Base-by-base conservation (phyloP, 2,329 filamentous ascomycete species). In the Rachicladosporium sp. region DNA sequence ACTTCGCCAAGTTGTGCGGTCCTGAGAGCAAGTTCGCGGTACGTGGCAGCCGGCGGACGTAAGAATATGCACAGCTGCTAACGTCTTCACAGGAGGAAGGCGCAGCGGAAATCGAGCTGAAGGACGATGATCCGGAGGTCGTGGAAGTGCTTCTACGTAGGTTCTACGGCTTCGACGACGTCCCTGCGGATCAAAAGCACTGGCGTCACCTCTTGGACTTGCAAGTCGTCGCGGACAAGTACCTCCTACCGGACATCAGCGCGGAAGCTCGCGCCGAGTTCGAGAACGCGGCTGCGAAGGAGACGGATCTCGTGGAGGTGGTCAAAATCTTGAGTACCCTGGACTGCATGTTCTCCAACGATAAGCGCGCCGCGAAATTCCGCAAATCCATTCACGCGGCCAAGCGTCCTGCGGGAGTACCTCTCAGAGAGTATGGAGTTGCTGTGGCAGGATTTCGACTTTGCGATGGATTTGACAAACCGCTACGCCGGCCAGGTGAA, bases 1-100 rank as follows among this genome's bases (percentile, higher is more conserved):
- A 31, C 29, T 40, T 35, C 31, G 7, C 15, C 32, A n/a, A 9
- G 8, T n/a, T 40, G 5, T 40, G 38, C 23, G 38, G 38, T 10
- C 6, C 9, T 10, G 13, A 10, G 2, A 35, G 38, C 11, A 31
- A 9, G 4, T 40, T 40, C 13, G 33, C 10, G 6, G 12, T 21
- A 37, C 9, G 29, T 19, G 10, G 11, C 15, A 30, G n/a, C 12
- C 4, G 33, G 10, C 12, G 10, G 11, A n/a, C 33, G 10, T 10
- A 9, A 15, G 7, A 13, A 35, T 11, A 13, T 13, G 9, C 9
- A 13, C 8, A 9, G 23, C 12, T 10, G 12, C 5, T 7, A 35
- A 21, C n/a, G 8, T 15, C 13, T 10, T 8, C n/a, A 29, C n/a
- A 39, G 31, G 37, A 39, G 12, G 31, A 12, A 10, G 23, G 11